phyloP scores from a whole-genome alignment of 768 basidiomycete genomes.

The Suillus ampliporus region DNA sequence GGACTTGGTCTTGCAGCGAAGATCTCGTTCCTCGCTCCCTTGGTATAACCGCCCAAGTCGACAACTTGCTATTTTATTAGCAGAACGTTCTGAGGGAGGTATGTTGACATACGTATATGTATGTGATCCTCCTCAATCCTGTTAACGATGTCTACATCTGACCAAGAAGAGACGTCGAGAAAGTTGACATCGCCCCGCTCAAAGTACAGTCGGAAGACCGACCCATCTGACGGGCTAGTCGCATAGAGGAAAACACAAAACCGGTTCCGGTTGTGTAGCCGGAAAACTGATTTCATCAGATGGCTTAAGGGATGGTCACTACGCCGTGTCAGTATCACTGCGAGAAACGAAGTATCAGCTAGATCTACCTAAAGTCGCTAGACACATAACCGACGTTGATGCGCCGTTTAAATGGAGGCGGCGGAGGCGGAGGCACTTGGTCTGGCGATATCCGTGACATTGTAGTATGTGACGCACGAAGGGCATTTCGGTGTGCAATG shows the following conservation, averaged over 20 bases:
- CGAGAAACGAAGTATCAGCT: not conserved
- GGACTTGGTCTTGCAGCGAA: slow-evolving; percentile 56
- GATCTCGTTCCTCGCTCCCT: slow-evolving; percentile 56
- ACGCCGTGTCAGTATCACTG: slow-evolving; percentile 4
- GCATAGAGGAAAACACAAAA: slow-evolving; percentile 55
- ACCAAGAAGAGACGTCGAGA: slow-evolving; percentile 47
- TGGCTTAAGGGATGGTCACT: slow-evolving; percentile 59
- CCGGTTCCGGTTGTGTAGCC: slow-evolving; percentile 43
- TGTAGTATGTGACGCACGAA: slow-evolving; percentile 49
- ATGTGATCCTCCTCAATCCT: slow-evolving; percentile 49
- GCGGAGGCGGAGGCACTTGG: slow-evolving; percentile 45
- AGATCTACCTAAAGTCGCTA: slow-evolving; percentile 49
- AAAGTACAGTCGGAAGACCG: slow-evolving; percentile 49
- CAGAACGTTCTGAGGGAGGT: not conserved
- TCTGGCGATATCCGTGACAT: slow-evolving; percentile 47
- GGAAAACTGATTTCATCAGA: slow-evolving; percentile 57
- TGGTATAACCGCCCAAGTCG: slow-evolving; percentile 56
- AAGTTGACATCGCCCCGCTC: slow-evolving; percentile 47
- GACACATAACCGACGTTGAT: slow-evolving; percentile 57
- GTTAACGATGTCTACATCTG: slow-evolving; percentile 42
- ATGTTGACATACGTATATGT: slow-evolving; percentile 46
- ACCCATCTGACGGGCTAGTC: slow-evolving; percentile 52
- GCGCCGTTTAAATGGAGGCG: slow-evolving; percentile 44
- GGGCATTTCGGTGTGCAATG: slow-evolving; percentile 53
- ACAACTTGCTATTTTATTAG: slow-evolving; percentile 37